These are phyloP conservation scores for Aspergillus phoenicis DNA, from an alignment of 2,329 filamentous ascomycete genomes.

Conservation along the genomic window DNA sequence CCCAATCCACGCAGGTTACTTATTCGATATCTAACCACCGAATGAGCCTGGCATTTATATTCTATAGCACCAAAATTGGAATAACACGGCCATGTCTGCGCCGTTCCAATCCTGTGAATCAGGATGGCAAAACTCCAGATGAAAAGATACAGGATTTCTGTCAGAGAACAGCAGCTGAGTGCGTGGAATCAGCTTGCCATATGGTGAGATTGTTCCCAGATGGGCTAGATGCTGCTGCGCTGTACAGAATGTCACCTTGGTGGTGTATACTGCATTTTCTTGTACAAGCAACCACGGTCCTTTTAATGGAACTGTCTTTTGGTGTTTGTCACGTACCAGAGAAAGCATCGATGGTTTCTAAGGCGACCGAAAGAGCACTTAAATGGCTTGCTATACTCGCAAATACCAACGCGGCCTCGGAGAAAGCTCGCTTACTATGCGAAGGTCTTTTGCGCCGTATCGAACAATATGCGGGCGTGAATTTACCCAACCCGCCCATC, in stretches of 20 bases:
- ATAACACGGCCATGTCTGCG: constrained; percentile 49
- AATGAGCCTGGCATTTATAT: constrained; percentile 45
- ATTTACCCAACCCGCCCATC: constrained; percentile 27
- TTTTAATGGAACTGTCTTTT: constrained; percentile 49
- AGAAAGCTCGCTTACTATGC: constrained; percentile 41
- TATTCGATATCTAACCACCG: constrained; percentile 32
- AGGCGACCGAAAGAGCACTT: constrained; percentile 38
- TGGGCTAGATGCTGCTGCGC: constrained; percentile 37
- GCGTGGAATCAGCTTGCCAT: constrained; percentile 47
- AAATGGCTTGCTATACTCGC: constrained; percentile 40
- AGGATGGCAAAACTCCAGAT: constrained; percentile 22
- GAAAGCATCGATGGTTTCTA: constrained; percentile 39
- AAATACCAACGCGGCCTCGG: constrained; percentile 31
- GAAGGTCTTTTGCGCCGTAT: constrained; percentile 39
- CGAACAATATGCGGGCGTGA: constrained; percentile 34
- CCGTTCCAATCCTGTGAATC: constrained; percentile 38
- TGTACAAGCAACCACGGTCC: constrained; percentile 47
- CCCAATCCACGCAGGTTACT: constrained; percentile 38
- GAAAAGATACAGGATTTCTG: constrained; percentile 40
- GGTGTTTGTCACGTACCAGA: constrained; percentile 47
- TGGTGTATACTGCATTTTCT: constrained; percentile 50
- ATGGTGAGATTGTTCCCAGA: constrained; percentile 46
- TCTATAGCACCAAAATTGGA: constrained; percentile 47
- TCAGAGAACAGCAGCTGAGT: constrained; percentile 42
- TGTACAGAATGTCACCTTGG: constrained; percentile 47